A percentile compares a stretch with the other conserved stretches of the same genome.
These are phyloP conservation scores for Penicillium bovifimosum DNA, from an alignment of 495 filamentous ascomycete genomes.

Conservation along the genomic window DNA sequence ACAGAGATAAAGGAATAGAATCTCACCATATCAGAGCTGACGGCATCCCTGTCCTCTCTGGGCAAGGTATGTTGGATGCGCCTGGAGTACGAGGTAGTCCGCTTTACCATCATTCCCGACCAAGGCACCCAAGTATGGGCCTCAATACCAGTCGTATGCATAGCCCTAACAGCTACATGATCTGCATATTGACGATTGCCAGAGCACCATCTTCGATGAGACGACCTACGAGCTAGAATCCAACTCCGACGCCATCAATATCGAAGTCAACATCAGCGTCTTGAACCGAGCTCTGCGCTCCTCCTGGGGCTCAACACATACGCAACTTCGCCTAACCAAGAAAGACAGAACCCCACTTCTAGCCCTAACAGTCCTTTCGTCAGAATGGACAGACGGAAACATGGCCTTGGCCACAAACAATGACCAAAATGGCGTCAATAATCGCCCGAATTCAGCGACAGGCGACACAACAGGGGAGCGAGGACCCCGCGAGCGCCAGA, in stretches of 20 bases:
- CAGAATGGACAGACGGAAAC: slow-evolving; percentile 34
- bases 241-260: slow-evolving; percentile 77
- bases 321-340: slow-evolving; percentile 85
- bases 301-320: slow-evolving; percentile 66
- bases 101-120: slow-evolving; percentile 92
- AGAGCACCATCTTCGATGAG: slow-evolving; percentile 83
- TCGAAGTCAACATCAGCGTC: slow-evolving; percentile 78
- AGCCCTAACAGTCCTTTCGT: slow-evolving; percentile 73
- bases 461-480: slow-evolving; percentile 44
- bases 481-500: slow-evolving; percentile 60
- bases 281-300: slow-evolving; percentile 84
- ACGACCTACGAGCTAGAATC: slow-evolving; percentile 72
- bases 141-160: slow-evolving; percentile 52
- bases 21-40: slow-evolving; percentile 56
- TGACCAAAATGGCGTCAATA: slow-evolving; percentile 15
- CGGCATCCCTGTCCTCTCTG: slow-evolving; percentile 75
- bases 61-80: slow-evolving; percentile 93
- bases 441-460: not conserved
- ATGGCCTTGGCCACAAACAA: slow-evolving; percentile 45
- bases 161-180: not conserved
- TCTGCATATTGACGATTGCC: not conserved
- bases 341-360: slow-evolving; percentile 81
- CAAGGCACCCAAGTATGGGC: slow-evolving; percentile 95
- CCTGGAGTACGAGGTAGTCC: slow-evolving; percentile 75
- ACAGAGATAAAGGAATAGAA: not conserved